Evolutionary conservation across 257 asterid species (phyloP).

Genomic region (Buddleja alternifolia): DNA sequence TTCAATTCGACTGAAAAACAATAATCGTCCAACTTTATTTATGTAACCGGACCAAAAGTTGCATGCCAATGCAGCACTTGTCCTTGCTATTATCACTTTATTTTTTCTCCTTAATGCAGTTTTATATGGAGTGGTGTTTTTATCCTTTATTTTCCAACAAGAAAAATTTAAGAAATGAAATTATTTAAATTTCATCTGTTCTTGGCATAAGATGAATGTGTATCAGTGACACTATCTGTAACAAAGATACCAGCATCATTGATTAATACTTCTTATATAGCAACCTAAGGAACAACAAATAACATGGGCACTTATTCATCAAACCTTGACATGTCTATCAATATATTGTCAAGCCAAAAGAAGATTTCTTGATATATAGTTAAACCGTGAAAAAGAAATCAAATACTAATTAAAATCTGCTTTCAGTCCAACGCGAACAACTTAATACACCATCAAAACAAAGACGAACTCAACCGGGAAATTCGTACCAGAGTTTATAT

Average conservation of each 20-base stretch:
- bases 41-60: too few species aligned
- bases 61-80: neutral
- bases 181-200: neutral
- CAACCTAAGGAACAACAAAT: too few species aligned
- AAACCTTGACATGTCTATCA: neutral
- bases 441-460: slow-evolving; percentile 7
- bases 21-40: neutral
- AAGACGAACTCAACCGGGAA: neutral
- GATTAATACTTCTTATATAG: neutral
- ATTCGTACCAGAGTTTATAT: neutral
- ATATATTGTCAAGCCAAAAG: neutral
- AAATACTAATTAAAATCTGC: neutral
- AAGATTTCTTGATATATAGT: neutral
- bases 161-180: neutral
- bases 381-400: neutral
- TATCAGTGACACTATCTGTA: neutral
- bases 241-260: neutral
- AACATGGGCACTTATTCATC: too few species aligned
- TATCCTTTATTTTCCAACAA: neutral
- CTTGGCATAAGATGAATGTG: neutral
- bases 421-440: neutral
- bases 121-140: neutral
- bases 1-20: neutral
- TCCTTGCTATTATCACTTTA: neutral
- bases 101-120: neutral